Base-by-base conservation (phyloP, 2,329 filamentous ascomycete species). In the Amauroascus verrucosus region DNA sequence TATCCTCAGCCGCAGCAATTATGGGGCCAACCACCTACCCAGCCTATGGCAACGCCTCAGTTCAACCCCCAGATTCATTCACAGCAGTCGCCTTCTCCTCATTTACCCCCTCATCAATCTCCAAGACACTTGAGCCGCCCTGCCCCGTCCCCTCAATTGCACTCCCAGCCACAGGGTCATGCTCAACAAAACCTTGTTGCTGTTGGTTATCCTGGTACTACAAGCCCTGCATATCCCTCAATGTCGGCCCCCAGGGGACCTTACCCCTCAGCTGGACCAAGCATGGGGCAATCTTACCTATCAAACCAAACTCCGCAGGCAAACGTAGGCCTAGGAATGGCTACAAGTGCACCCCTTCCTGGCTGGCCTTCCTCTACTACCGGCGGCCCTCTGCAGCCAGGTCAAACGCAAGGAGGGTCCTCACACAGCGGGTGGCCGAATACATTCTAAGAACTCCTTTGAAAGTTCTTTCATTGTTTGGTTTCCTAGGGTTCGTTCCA, bases 11-110 rank as follows among this genome's bases (percentile, higher is more conserved):
- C 61, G 11, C 75, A 78, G 54, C 80, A 80, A 63, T 82, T 85
- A 75, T 85, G 82, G 82, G 66, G 67, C 14, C 77, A 65, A 38
- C 64, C 78, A 30, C 70, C 70, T 32, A 70, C 71, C 24, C 83
- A 86, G 59, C 77, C 79, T 47, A 80, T 69, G 71, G 77, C 67
- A 69, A 77, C 61, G 68, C 81, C 80, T 35, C 81, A 84, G 61
- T 46, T 63, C 70, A 55, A 68, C 75, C 48, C 41, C 47, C 68
- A 71, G 51, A 62, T 74, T 59, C 67, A 72, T 46, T 64, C 64
- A 44, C 66, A 67, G 35, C 67, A 69, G 43, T 67, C 65, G 18
- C 67, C 67, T n/a, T 70, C 68, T 33, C 68, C 70, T 32, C 61
- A 69, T 32, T 58, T 58, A 20, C 66, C 64, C 37, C 65, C 67